Evolutionary conservation across 176 grass and related monocot species (phyloP), one percentile per base, ranked within the genome.

Genomic region (Saccharum spontaneum): DNA sequence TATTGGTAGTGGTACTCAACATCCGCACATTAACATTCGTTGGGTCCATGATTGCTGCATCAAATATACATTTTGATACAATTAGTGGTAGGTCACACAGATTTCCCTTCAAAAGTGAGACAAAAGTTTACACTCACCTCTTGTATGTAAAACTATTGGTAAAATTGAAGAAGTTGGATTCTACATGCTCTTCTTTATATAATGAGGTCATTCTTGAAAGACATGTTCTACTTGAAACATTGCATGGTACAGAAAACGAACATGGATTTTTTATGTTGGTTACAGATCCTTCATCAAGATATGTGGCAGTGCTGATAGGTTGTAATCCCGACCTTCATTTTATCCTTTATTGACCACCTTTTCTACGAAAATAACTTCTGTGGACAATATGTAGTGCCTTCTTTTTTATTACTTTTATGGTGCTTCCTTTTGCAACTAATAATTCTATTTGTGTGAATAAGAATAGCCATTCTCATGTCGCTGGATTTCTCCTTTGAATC

Each of bases 271-370:
- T 57, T 86, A 52, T 31, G 37, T 46, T 86, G 70, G 54, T n/a
- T 66, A 45, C 43, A 78, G 55, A 62, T 82, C 72, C 44, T 86
- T 86, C 52, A 44, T 52, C 20, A 8, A 65, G 52, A 90, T 90
- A 36, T 43, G 17, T 12, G 5, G 1, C 43, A 67, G 44, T 73
- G 79, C 73, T 67, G 17, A 71, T 86, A 73, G 44, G 55, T 14
- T 72, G 73, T 59, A 57, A 57, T 46, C 17, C 67, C 22, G 36
- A 59, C 20, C 59, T 46, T 80, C 17, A 22, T 52, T 31, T 34
- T 8, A 24, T 38, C 37, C 15, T 39, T 74, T 67, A 48, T 78
- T 61, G 72, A 77, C 64, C 39, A 20, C 22, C 30, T 83, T 82
- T 62, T 43, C 41, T 1, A 63, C 6, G 16, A 61, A 45, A 61